Base-by-base conservation (phyloP, 169 alveolate species). In the Ichthyophthirius multifiliis region DNA sequence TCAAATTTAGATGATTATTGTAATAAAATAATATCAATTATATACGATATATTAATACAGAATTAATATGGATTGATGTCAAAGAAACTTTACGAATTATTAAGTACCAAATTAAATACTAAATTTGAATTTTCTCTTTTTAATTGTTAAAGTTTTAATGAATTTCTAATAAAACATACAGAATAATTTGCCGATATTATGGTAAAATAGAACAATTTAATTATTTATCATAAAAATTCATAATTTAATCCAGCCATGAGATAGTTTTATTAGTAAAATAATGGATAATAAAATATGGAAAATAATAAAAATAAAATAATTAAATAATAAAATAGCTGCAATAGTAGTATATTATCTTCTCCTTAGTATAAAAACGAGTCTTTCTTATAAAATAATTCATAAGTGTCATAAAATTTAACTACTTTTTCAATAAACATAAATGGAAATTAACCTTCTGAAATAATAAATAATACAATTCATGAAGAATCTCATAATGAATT, bases 401-500 rank as follows among this genome's bases (percentile, higher is more conserved):
- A 64, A 35, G 18, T 35, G 1, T 20, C 77, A 5, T 37, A 67
- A 39, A 67, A 44, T n/a, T 39, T 34, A 9, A 37, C 77, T 1
- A 18, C 20, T 30, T 67, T 37, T n/a, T 39, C 35, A 13, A 41
- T 34, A 1, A 41, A 67, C 16, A 34, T 41, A 2, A 67, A 32
- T 37, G 77, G 77, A 7, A 67, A 67, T 39, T 15, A 37, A 5
- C 46, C 77, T n/a, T 67, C 43, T 39, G 43, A 37, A 16, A 37
- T 34, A n/a, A n/a, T n/a, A n/a, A 67, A 67, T 31, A 67, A 39
- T 16, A n/a, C n/a, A 65, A 45, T 67, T 32, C 43, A 79, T 23
- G 86, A 79, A 46, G 86, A 79, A 71, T 65, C 80, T 47, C 86
- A 79, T 30, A 71, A 79, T 37, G 86, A 79, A 9, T 23, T 79